Evolutionary conservation across 2,329 filamentous ascomycete genomes (phyloP).

Genomic region (Colletotrichum orchidophilum): DNA sequence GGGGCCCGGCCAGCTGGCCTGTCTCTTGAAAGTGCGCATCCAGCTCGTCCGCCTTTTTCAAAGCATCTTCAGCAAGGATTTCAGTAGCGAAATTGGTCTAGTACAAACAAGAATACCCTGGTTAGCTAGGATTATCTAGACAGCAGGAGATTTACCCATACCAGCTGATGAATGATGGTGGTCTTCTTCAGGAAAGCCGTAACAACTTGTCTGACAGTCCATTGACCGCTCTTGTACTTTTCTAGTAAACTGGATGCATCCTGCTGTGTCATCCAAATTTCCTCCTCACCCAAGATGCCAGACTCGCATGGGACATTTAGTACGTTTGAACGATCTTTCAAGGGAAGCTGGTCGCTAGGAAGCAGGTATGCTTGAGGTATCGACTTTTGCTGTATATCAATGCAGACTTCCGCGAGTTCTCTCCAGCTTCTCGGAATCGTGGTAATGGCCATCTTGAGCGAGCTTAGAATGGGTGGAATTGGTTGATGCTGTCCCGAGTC

Average conservation of each 20-base stretch:
- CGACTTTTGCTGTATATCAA: constrained; percentile 42
- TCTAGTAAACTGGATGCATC: constrained; percentile 35
- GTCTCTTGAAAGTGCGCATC: constrained; percentile 58
- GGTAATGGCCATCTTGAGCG: not conserved
- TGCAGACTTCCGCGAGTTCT: not conserved
- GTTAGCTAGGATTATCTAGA: not conserved
- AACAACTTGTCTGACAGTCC: constrained; percentile 46
- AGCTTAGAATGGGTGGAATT: not conserved
- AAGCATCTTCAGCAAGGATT: constrained; percentile 62
- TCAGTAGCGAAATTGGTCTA: constrained; percentile 61
- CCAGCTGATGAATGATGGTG: constrained; percentile 18
- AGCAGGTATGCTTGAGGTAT: constrained; percentile 69
- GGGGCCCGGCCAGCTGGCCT: constrained; percentile 63
- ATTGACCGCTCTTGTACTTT: not conserved
- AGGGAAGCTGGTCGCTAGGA: constrained; percentile 60
- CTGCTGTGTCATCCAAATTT: constrained; percentile 48
- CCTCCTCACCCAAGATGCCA: constrained; percentile 63
- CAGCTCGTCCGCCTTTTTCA: constrained; percentile 55
- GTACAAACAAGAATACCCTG: no score
- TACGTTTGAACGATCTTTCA: constrained; percentile 63
- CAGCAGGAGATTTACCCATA: not conserved
- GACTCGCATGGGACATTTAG: constrained; percentile 63
- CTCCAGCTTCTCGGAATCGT: not conserved
- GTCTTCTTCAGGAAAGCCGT: constrained; percentile 17
- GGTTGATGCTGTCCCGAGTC: not conserved